A percentile compares a stretch with the other conserved stretches of the same genome.
Evolutionary conservation across 768 basidiomycete species (phyloP).

Genomic region (Paxillus involutus): DNA sequence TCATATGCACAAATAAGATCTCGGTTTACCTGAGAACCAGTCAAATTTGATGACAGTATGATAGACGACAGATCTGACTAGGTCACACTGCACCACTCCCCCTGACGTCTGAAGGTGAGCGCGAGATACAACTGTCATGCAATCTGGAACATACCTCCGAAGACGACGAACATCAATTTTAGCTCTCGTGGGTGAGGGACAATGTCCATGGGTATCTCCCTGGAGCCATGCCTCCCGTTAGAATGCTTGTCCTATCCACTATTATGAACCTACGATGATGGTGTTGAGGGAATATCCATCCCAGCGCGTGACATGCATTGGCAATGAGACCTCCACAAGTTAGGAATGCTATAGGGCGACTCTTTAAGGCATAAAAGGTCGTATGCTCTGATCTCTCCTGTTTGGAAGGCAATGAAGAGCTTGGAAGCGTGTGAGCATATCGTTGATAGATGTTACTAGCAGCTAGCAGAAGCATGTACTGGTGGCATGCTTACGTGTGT

Average conservation of each 20-base stretch:
- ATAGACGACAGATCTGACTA: slow-evolving; percentile 36
- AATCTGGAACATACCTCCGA: slow-evolving; percentile 51
- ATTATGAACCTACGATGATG: slow-evolving; percentile 34
- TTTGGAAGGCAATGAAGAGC: slow-evolving; percentile 50
- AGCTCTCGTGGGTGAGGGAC: slow-evolving; percentile 72
- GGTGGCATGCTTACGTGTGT: slow-evolving; percentile 55
- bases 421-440: slow-evolving; percentile 12
- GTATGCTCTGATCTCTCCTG: slow-evolving; percentile 69
- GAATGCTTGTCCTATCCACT: not conserved
- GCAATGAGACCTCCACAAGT: slow-evolving; percentile 75
- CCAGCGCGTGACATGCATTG: slow-evolving; percentile 47
- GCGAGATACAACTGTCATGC: not conserved
- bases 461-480: not conserved
- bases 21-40: slow-evolving; percentile 40
- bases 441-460: slow-evolving; percentile 3
- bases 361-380: slow-evolving; percentile 69
- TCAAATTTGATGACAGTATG: not conserved
- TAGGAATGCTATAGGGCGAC: slow-evolving; percentile 68
- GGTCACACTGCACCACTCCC: slow-evolving; percentile 58
- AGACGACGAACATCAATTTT: slow-evolving; percentile 72
- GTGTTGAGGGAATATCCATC: slow-evolving; percentile 30
- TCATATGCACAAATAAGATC: slow-evolving; percentile 64
- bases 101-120: slow-evolving; percentile 37
- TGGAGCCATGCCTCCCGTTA: slow-evolving; percentile 16
- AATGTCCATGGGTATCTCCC: slow-evolving; percentile 56